phyloP scores from a whole-genome alignment of 176 grass and related monocot genomes.

The Thinopyrum elongatum region DNA sequence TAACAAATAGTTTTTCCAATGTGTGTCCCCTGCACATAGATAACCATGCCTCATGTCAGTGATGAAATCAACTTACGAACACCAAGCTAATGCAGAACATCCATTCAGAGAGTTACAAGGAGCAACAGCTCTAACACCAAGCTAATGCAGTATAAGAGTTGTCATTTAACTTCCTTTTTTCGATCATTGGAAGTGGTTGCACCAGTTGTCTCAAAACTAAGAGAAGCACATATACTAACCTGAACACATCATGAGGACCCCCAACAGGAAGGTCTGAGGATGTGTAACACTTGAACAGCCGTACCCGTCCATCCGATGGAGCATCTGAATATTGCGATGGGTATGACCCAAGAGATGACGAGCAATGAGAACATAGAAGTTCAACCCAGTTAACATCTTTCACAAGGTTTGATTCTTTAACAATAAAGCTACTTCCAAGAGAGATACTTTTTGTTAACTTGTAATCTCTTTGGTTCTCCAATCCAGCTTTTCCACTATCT shows the following conservation, averaged over 20 bases:
- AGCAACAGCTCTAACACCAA: neutral
- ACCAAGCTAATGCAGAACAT: constrained; percentile 2
- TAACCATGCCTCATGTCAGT: constrained; percentile 20
- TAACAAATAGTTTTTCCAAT: constrained; percentile 68
- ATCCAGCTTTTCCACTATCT: constrained; percentile 25
- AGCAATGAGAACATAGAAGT: constrained; percentile 68
- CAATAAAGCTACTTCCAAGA: constrained; percentile 80
- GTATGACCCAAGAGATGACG: constrained; percentile 64
- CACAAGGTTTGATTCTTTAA: constrained; percentile 59
- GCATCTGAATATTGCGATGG: constrained; percentile 50
- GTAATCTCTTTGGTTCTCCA: constrained; percentile 34
- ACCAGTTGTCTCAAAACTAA: constrained; percentile 22
- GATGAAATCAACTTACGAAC: constrained; percentile 2
- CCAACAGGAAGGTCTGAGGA: constrained; percentile 48
- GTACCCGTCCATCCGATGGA: constrained; percentile 61
- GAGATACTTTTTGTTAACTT: constrained; percentile 54
- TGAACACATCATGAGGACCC: constrained; percentile 66
- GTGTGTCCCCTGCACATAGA: constrained; percentile 59
- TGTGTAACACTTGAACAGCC: constrained; percentile 85
- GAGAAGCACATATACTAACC: constrained; percentile 44
- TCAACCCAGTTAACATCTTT: constrained; percentile 71
- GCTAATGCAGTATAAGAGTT: neutral
- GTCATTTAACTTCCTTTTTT: neutral
- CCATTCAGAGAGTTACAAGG: neutral
- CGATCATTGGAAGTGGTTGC: neutral